Evolutionary conservation across 164 flowering plant genomes (phyloP), one percentile per base, ranked within the genome.

Genomic region (Piper betle): DNA sequence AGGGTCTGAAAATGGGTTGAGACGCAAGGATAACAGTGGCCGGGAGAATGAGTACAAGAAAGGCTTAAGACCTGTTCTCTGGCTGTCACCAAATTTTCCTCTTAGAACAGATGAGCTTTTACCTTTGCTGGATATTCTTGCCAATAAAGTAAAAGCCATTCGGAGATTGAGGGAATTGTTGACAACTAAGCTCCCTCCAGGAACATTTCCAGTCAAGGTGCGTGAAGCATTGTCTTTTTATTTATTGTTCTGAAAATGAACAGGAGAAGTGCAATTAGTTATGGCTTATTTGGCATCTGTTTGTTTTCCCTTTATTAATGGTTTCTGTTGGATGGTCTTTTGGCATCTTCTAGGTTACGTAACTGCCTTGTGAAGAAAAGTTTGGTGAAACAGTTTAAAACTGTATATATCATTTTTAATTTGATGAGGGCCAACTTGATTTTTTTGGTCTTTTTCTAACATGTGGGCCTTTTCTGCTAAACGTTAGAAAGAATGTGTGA

Each of bases 101-200:
- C 74, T 93, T 46, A 81, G 68, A 64, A 90, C 91, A 17, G 96
- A 93, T 68, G 99, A 93, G 65, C 86, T 93, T 46, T 73, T 93
- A 52, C 99, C 99, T 4, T 71, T 93, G 83, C 96, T 93, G 67
- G 99, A 93, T 67, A 93, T 93, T 70, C 77, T 93, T 19, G 96
- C 99, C 9, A 93, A 88, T 83, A 93, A 93, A 78, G 97, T 93
- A 46, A 93, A 93, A 77, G 97, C 99, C n/a, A 78, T 93, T 64
- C 87, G 99, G 57, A 87, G 99, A 33, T 68, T 93, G 56, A 81
- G 97, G 72, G 99, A 93, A 68, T 74, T 93, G 50, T 85, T 93
- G 58, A 93, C 97, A 16, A 90, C 99, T 42, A 93, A 93, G 73
- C 95, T 93, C 65, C 97, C 95, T 1, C 71, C 79, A 64, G 97